These are phyloP conservation scores for Tetrahymena elliotti DNA, from an alignment of 73 alveolate species.

Conservation along the genomic window DNA sequence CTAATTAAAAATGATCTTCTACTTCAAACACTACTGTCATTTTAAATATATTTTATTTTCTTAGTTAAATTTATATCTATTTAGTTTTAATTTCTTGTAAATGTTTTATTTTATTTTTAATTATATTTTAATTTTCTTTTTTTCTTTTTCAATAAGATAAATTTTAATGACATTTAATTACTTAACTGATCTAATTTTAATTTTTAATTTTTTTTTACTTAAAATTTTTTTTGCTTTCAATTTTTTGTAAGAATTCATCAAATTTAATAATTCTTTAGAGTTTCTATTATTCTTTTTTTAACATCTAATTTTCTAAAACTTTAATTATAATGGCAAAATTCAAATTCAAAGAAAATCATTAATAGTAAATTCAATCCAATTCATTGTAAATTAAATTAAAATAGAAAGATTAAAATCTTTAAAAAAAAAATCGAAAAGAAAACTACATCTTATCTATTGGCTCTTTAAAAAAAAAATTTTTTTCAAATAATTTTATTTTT, in stretches of 20 bases:
- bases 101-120: not conserved
- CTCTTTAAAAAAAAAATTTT: too few species aligned
- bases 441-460: too few species aligned
- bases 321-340: too few species aligned
- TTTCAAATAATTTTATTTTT: too few species aligned
- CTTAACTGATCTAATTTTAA: not conserved
- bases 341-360: not conserved
- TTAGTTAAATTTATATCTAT: not conserved
- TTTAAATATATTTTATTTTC: not conserved
- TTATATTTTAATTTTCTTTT: not conserved
- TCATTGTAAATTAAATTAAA: not conserved
- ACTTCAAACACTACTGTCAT: not conserved
- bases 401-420: not conserved
- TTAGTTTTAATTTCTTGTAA: not conserved
- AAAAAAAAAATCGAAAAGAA: not conserved
- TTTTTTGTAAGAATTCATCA: not conserved
- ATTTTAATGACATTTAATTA: not conserved
- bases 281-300: not conserved
- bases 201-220: not conserved
- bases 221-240: not conserved
- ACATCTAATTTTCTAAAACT: not conserved
- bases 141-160: not conserved
- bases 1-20: not conserved
- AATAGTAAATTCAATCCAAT: not conserved
- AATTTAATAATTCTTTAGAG: not conserved